Evolutionary conservation across 192 early-diverging fungal species (phyloP).

Genomic region (Coemansia sp.): DNA sequence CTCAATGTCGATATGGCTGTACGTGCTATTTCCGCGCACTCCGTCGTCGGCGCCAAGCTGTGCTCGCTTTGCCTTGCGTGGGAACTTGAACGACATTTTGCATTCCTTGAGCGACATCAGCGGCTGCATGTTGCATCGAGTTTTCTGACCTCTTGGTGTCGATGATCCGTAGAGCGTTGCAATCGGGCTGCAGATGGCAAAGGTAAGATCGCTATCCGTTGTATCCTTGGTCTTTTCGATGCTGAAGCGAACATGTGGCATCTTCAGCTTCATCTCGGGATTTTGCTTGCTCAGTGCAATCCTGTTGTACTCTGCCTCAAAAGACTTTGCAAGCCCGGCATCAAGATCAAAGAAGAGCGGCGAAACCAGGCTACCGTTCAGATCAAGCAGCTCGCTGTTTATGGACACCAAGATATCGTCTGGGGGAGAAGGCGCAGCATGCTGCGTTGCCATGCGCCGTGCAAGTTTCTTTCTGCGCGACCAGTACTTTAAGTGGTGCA

Average conservation of each 20-base stretch:
- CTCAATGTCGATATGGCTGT: slow-evolving; percentile 41
- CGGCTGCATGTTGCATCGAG: slow-evolving; percentile 24
- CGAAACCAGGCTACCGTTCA: slow-evolving; percentile 40
- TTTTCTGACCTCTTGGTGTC: slow-evolving; percentile 30
- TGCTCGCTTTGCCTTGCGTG: slow-evolving; percentile 34
- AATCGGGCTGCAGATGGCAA: slow-evolving; percentile 31
- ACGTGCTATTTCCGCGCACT: slow-evolving; percentile 45
- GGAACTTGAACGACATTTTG: slow-evolving; percentile 24
- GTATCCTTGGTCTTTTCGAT: slow-evolving; percentile 24
- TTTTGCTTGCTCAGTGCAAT: slow-evolving; percentile 1
- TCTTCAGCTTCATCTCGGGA: slow-evolving; percentile 41
- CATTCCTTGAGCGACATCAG: slow-evolving; percentile 42
- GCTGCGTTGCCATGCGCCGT: slow-evolving; percentile 38
- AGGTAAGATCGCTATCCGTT: slow-evolving; percentile 26
- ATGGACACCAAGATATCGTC: slow-evolving; percentile 44
- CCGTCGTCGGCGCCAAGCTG: slow-evolving; percentile 33
- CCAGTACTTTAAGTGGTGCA: slow-evolving; percentile 53
- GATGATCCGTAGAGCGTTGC: slow-evolving; percentile 45
- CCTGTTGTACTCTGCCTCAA: slow-evolving; percentile 3
- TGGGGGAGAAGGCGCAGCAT: slow-evolving; percentile 15
- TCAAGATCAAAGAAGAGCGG: slow-evolving; percentile 43
- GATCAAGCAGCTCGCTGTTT: slow-evolving; percentile 36
- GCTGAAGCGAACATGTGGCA: slow-evolving; percentile 29
- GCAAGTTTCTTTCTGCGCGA: slow-evolving; percentile 42
- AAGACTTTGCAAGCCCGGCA: slow-evolving; percentile 12